Base-by-base conservation (phyloP, 2,329 filamentous ascomycete species). In the Colletotrichum limetticola region DNA sequence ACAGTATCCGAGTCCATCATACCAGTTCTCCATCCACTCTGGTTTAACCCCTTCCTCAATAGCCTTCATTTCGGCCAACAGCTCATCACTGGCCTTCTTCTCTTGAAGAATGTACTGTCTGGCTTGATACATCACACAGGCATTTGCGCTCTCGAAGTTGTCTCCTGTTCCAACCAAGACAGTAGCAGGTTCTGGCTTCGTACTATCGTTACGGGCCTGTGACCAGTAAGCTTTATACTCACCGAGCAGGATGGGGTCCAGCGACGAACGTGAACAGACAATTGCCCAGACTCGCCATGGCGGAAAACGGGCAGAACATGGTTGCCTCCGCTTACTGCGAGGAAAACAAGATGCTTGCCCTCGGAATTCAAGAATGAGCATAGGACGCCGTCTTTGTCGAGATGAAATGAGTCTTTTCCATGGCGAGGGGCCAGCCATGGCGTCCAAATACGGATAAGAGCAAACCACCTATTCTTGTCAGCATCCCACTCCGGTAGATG, bases 371-470 rank as follows among this genome's bases (percentile, higher is more conserved):
- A 84, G 76, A 98, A 98, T 0, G 94, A 94, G 71, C 92, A 91
- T 22, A 97, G 80, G 2, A 98, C 83, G 1, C 91, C 94, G 78
- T 97, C 94, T 76, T 95, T 94, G 74, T 95, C 92, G 5, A 95
- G 85, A 5, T 85, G 83, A 69, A 97, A 93, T 0, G 84, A 84
- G 4, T 85, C 82, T 74, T 89, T 91, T 14, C 95, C 95, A 80
- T 98, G 95, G 52, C 95, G 87, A n/a, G 96, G 96, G 8, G 93
- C 94, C 12, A 98, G 85, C 96, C 96, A 98, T 1, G 95, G 93
- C 42, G 88, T 89, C 91, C 92, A 97, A 4, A 94, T 86, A 22
- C 95, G 91, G 5, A 97, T 91, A 14, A 98, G 83, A 8, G 94
- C 91, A 80, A 98, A 96, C 91, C 95, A 97, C 76, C 93, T 90